Percentiles rank a stretch among this genome's conserved stretches.
phyloP scores from a whole-genome alignment of 2,329 filamentous ascomycete genomes.

The Aspergillus aculeatinus region DNA sequence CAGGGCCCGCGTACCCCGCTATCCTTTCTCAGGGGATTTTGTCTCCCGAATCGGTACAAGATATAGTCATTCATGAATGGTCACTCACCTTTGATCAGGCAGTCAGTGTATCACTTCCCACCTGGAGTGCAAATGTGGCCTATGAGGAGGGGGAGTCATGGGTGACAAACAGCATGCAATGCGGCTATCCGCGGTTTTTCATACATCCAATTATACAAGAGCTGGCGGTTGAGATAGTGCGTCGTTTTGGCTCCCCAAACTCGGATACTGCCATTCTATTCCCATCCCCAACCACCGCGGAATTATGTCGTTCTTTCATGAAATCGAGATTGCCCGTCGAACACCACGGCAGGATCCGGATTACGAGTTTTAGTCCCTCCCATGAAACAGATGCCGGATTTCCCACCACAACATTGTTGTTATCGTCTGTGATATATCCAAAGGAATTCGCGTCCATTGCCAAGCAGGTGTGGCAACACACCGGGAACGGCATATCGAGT shows the following conservation, averaged over 20 bases:
- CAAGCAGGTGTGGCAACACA: conserved; percentile 98
- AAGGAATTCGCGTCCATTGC: conserved; percentile 66
- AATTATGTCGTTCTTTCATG: conserved; percentile 73
- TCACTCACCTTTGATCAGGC: conserved; percentile 58
- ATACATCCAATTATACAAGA: conserved; percentile 79
- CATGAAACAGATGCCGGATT: conserved; percentile 63
- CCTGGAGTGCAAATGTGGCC: conserved; percentile 85
- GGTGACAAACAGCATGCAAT: conserved; percentile 81
- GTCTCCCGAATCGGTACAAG: background rate
- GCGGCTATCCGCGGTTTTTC: conserved; percentile 94
- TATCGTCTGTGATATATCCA: conserved; percentile 72
- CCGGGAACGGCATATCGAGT: conserved; percentile 88
- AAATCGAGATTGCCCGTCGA: conserved; percentile 36
- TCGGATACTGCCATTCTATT: conserved; percentile 75
- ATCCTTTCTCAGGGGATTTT: conserved; percentile 8
- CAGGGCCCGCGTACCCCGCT: conserved; percentile 25
- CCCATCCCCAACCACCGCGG: conserved; percentile 68
- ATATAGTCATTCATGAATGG: background rate
- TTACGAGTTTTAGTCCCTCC: conserved; percentile 54
- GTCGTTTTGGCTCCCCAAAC: conserved; percentile 54
- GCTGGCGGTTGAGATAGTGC: conserved; percentile 67
- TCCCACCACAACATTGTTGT: conserved; percentile 56
- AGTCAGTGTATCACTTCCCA: conserved; percentile 91
- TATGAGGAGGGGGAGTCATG: conserved; percentile 91
- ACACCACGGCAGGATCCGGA: conserved; percentile 52